These are phyloP conservation scores for Phytophthora lateralis DNA, from an alignment of 352 stramenopile genomes.

Conservation along the genomic window DNA sequence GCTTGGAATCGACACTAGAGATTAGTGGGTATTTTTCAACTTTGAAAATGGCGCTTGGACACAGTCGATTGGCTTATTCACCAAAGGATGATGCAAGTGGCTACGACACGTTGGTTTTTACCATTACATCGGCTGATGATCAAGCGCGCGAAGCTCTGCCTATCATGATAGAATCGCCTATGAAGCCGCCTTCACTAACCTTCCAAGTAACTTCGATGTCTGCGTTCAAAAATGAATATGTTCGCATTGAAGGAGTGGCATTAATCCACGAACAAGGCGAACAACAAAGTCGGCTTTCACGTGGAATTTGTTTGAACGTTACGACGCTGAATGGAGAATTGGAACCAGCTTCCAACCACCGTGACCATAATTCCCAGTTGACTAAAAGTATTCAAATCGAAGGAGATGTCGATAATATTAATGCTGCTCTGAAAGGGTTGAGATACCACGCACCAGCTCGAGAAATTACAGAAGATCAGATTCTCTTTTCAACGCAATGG, in stretches of 20 bases:
- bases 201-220: conserved; percentile 14
- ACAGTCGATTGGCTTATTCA: conserved; percentile 15
- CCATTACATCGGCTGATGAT: conserved; percentile 17
- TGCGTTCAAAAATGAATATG: conserved; percentile 14
- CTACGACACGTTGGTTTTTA: conserved; percentile 21
- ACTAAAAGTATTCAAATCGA: conserved; percentile 14
- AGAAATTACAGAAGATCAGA: conserved; percentile 10
- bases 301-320: conserved; percentile 17
- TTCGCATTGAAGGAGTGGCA: conserved; percentile 4
- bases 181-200: conserved; percentile 8
- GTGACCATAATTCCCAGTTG: background rate
- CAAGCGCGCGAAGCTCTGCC: conserved; percentile 11
- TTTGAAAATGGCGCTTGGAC: conserved; percentile 6
- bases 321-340: conserved; percentile 11
- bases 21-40: conserved; percentile 16
- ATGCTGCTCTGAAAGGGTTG: conserved; percentile 24
- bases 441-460: conserved; percentile 14
- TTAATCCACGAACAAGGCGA: background rate
- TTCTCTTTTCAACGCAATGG: conserved; percentile 18
- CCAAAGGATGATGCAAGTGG: conserved; percentile 9
- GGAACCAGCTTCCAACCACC: background rate
- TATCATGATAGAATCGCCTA: conserved; percentile 18
- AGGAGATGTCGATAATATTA: conserved; percentile 26
- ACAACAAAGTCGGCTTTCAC: background rate
- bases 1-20: conserved; percentile 1